phyloP scores from a whole-genome alignment of 176 grass and related monocot genomes.

The Ananas comosus region DNA sequence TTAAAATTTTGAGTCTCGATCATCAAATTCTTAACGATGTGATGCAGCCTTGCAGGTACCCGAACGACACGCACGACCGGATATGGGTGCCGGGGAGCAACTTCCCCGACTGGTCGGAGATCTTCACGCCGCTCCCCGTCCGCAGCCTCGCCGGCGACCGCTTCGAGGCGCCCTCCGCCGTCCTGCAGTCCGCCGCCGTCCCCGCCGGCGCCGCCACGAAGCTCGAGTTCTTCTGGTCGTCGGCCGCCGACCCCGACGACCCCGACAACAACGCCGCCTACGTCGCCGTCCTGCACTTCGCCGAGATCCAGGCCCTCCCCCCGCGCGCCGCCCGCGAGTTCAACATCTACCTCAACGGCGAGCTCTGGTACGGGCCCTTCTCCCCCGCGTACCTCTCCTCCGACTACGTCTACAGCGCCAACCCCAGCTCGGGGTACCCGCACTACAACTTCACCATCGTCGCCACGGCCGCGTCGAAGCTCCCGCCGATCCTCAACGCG shows the following conservation, averaged over 20 bases:
- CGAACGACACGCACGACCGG: slow-evolving; percentile 15
- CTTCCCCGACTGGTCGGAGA: not conserved
- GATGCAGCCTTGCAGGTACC: slow-evolving; percentile 10
- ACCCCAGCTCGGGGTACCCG: not conserved
- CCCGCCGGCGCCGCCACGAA: slow-evolving; percentile 1
- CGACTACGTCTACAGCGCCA: not conserved
- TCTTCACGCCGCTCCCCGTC: slow-evolving; percentile 2
- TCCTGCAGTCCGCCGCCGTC: slow-evolving; percentile 15
- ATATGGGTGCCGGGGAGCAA: not conserved
- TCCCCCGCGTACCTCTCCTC: not conserved
- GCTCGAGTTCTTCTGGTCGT: not conserved
- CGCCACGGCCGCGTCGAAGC: not conserved
- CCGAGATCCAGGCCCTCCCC: slow-evolving; percentile 1
- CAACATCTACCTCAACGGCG: not conserved
- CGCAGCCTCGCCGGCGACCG: not conserved
- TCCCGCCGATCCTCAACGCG: slow-evolving; percentile 11
- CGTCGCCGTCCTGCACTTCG: slow-evolving; percentile 1
- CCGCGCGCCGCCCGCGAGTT: not conserved
- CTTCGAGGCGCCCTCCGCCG: slow-evolving; percentile 18
- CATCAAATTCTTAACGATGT: not conserved
- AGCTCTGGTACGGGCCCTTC: too few species aligned
- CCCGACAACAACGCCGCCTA: not conserved
- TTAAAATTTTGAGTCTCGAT: too few species aligned
- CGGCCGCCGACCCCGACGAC: not conserved
- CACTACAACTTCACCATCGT: not conserved